These are phyloP conservation scores for Mitragyna speciosa DNA, from an alignment of 257 asterid species.

Conservation along the genomic window DNA sequence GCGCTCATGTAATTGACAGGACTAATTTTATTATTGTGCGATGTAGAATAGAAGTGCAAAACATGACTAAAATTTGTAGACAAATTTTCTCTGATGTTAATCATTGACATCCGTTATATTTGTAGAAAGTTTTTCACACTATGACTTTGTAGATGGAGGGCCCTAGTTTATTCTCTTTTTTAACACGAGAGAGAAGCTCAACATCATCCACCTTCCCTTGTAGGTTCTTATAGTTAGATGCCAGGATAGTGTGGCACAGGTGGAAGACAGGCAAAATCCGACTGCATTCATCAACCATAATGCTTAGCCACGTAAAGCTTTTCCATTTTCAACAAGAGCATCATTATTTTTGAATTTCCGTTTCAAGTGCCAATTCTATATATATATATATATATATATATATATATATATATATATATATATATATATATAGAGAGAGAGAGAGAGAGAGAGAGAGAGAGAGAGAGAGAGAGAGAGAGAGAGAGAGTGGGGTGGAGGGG, in stretches of 20 bases:
- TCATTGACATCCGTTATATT: background rate
- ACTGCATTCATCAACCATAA: background rate
- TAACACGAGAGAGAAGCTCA: background rate
- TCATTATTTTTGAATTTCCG: slow-evolving; percentile 8
- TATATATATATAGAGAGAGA: no score
- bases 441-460: no score
- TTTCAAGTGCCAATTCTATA: background rate
- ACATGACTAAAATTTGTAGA: no score
- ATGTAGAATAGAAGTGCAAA: background rate
- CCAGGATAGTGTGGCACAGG: background rate
- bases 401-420: no score
- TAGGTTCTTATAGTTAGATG: background rate
- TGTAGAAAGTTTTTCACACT: background rate
- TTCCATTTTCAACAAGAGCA: slow-evolving; percentile 10
- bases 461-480: no score
- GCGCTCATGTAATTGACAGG: background rate
- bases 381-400: no score
- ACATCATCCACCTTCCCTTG: background rate
- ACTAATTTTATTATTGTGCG: background rate
- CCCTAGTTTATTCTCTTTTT: background rate
- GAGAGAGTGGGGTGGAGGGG: background rate
- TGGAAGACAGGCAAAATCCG: slow-evolving; percentile 3
- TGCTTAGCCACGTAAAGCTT: background rate
- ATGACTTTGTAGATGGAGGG: slow-evolving; percentile 3
- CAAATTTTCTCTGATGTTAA: background rate